Conservation (phyloP, 1,139 yeast genomes). For the Yamadazyma friedrichii region DNA sequence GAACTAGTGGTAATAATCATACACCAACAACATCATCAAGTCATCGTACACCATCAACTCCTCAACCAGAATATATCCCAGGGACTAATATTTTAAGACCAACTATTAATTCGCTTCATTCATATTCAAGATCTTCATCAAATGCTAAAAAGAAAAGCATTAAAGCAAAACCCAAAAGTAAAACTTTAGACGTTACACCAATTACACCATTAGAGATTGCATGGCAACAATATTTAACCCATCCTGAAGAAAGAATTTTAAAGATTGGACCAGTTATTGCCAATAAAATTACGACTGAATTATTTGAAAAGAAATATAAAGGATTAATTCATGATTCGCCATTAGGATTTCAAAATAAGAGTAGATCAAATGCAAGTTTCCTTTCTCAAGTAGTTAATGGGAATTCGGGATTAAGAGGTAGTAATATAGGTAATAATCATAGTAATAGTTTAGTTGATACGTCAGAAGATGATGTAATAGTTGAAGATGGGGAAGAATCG, state of each 20-base stretch:
- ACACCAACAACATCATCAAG: slow-evolving; percentile 1
- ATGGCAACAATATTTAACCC: slow-evolving; percentile 60
- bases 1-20: slow-evolving; percentile 6
- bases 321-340: slow-evolving; percentile 65
- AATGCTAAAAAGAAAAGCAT: slow-evolving; percentile 14
- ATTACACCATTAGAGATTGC: slow-evolving; percentile 62
- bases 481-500: slow-evolving; percentile 22
- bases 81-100: slow-evolving; percentile 62
- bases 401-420: slow-evolving; percentile 29
- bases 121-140: slow-evolving; percentile 25
- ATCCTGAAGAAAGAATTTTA: slow-evolving; percentile 69
- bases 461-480: slow-evolving; percentile 8
- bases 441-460: slow-evolving; percentile 3
- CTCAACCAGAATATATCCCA: slow-evolving; percentile 44
- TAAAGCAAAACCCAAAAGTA: slow-evolving; percentile 23
- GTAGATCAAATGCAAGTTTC: slow-evolving; percentile 28
- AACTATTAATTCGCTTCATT: slow-evolving; percentile 40
- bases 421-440: neutral
- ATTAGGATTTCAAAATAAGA: slow-evolving; percentile 35
- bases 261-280: slow-evolving; percentile 57
- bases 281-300: slow-evolving; percentile 38
- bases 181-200: slow-evolving; percentile 49
- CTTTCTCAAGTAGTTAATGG: slow-evolving; percentile 60
- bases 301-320: slow-evolving; percentile 54
- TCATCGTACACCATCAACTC: slow-evolving; percentile 1